phyloP scores from a whole-genome alignment of 352 stramenopile species.

The Albugo candida region DNA sequence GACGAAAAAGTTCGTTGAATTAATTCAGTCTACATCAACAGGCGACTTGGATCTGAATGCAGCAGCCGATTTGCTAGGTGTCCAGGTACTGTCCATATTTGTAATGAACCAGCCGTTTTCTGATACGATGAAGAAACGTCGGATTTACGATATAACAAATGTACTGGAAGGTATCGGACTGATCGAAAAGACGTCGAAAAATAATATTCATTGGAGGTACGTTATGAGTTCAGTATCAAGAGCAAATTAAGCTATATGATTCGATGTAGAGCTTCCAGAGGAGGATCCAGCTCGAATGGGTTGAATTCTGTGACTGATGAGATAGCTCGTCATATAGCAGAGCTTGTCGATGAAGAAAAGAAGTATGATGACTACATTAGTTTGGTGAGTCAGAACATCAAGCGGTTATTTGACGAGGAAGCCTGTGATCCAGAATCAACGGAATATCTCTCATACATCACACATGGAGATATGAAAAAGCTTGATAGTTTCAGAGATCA shows the following conservation, averaged over 20 bases:
- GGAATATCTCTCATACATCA: conserved; percentile 71
- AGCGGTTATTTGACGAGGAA: conserved; percentile 67
- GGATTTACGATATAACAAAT: conserved; percentile 99
- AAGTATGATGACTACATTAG: conserved; percentile 75
- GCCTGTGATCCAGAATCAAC: conserved; percentile 52
- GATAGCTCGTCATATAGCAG: conserved; percentile 37
- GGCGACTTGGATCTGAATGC: conserved; percentile 90
- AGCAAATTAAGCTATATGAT: too few species aligned
- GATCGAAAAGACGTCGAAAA: conserved; percentile 95
- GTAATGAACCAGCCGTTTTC: neutral
- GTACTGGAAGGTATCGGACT: conserved; percentile 95
- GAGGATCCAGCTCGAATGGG: conserved; percentile 23
- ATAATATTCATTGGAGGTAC: conserved; percentile 95
- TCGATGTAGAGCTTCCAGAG: conserved; percentile 10
- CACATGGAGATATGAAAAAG: conserved; percentile 74
- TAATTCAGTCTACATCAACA: conserved; percentile 79
- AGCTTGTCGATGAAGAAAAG: conserved; percentile 64
- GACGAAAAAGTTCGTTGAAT: conserved; percentile 93
- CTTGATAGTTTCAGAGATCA: conserved; percentile 73
- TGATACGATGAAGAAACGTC: conserved; percentile 60
- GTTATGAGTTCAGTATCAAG: conserved; percentile 3
- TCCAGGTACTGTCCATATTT: conserved; percentile 25
- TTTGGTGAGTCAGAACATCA: conserved; percentile 60
- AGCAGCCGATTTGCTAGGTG: conserved; percentile 60
- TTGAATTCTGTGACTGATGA: too few species aligned